Conservation (phyloP, 2,329 filamentous ascomycete species). For the Aspergillus aculeatus region DNA sequence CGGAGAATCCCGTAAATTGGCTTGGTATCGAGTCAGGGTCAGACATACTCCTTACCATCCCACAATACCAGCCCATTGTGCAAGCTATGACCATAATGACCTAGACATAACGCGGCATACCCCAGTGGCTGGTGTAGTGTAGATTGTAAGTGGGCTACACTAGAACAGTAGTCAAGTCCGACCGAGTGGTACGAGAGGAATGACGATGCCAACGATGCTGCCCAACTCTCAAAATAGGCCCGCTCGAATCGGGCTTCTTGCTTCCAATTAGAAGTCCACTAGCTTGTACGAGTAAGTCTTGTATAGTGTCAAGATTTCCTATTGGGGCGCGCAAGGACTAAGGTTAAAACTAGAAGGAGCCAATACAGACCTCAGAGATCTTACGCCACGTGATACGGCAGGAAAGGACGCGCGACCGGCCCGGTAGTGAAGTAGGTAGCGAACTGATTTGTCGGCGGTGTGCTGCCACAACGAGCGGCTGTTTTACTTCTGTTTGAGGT, state of each 20-base stretch:
- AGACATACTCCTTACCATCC: too few relatives aligned
- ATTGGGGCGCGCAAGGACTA: not conserved
- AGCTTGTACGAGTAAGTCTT: not conserved
- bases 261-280: not conserved
- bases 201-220: not conserved
- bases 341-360: not conserved
- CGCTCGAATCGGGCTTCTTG: conserved; percentile 8
- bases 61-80: not conserved
- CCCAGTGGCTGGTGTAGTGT: not conserved
- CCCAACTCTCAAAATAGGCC: conserved; percentile 10
- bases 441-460: not conserved
- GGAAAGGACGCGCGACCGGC: not conserved
- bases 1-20: not conserved
- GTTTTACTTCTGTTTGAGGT: not conserved
- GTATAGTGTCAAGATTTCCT: not conserved
- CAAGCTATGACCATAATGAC: not conserved
- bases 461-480: not conserved
- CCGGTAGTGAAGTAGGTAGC: not conserved
- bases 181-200: conserved; percentile 22
- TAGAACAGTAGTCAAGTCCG: conserved; percentile 17
- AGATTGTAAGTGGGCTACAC: not conserved
- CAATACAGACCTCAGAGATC: not conserved
- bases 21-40: not conserved
- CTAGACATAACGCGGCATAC: not conserved
- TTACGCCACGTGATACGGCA: conserved; percentile 1